Conservation (phyloP, 2,329 filamentous ascomycete genomes). For the Venturia oleaginea region DNA sequence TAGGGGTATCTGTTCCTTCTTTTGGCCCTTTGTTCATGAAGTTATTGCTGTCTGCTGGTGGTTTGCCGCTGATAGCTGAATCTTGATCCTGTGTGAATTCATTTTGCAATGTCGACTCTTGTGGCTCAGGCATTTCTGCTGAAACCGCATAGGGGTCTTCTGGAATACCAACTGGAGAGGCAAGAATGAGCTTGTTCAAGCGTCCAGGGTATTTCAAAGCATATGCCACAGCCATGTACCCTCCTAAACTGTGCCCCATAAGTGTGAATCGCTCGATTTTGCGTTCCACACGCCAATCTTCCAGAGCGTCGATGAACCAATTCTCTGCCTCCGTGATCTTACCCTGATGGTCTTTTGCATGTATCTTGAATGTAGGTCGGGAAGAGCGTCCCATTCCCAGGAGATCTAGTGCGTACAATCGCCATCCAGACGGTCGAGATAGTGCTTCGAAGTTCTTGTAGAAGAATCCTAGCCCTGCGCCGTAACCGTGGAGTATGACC, state of each 20-base stretch:
- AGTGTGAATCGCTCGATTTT: conserved; percentile 92
- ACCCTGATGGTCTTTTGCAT: conserved; percentile 67
- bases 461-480: conserved; percentile 92
- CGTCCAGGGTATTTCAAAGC: conserved; percentile 92
- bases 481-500: conserved; percentile 95
- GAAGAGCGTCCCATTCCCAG: conserved; percentile 88
- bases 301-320: conserved; percentile 93
- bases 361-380: conserved; percentile 74
- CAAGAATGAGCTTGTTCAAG: conserved; percentile 91
- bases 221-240: conserved; percentile 91
- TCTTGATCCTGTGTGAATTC: conserved; percentile 73
- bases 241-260: conserved; percentile 85
- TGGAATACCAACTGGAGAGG: conserved; percentile 87
- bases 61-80: conserved; percentile 31
- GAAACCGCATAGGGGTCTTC: conserved; percentile 86
- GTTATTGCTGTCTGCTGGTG: conserved; percentile 35
- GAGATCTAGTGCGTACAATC: conserved; percentile 88
- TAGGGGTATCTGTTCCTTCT: conserved; percentile 34
- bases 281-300: conserved; percentile 85
- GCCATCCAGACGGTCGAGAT: conserved; percentile 70
- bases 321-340: conserved; percentile 84
- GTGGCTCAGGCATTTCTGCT: conserved; percentile 69
- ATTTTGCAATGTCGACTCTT: conserved; percentile 58
- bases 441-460: conserved; percentile 95
- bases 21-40: conserved; percentile 43